These are phyloP conservation scores for Maudiozyma turicensis DNA, from an alignment of 805 yeast species.

Conservation along the genomic window DNA sequence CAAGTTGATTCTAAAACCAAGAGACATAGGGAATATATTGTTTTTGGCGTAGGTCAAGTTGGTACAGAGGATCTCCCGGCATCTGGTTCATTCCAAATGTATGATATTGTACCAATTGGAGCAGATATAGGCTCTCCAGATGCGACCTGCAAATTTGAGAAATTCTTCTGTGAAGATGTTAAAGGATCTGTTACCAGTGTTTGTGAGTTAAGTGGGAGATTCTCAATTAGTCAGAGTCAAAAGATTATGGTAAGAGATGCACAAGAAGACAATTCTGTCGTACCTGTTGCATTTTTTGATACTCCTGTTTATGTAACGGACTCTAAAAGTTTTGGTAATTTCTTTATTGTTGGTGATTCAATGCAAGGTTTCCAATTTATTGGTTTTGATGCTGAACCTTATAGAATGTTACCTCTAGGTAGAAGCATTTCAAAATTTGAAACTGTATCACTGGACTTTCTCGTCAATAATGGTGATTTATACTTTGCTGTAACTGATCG, in stretches of 20 bases:
- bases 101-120: conserved; percentile 69
- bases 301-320: conserved; percentile 72
- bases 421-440: conserved; percentile 59
- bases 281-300: conserved; percentile 90
- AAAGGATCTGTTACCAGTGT: conserved; percentile 78
- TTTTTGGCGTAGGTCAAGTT: conserved; percentile 68
- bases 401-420: conserved; percentile 68
- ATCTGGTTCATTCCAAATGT: conserved; percentile 66
- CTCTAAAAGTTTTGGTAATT: conserved; percentile 72
- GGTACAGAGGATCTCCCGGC: conserved; percentile 75
- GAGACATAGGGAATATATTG: conserved; percentile 53
- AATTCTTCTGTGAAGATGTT: conserved; percentile 59
- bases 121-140: conserved; percentile 88
- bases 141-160: conserved; percentile 66
- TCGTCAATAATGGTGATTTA: conserved; percentile 60
- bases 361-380: conserved; percentile 61
- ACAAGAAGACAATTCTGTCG: conserved; percentile 75
- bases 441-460: conserved; percentile 52
- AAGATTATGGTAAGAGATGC: conserved; percentile 66
- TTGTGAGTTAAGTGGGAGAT: conserved; percentile 73
- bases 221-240: conserved; percentile 81
- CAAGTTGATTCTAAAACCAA: conserved; percentile 32
- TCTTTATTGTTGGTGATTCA: conserved; percentile 74
- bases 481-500: conserved; percentile 61
- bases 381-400: conserved; percentile 94